Evolutionary conservation across 2,329 filamentous ascomycete species (phyloP), one percentile per base, ranked within the genome.

Genomic region (Tolypocladium album): DNA sequence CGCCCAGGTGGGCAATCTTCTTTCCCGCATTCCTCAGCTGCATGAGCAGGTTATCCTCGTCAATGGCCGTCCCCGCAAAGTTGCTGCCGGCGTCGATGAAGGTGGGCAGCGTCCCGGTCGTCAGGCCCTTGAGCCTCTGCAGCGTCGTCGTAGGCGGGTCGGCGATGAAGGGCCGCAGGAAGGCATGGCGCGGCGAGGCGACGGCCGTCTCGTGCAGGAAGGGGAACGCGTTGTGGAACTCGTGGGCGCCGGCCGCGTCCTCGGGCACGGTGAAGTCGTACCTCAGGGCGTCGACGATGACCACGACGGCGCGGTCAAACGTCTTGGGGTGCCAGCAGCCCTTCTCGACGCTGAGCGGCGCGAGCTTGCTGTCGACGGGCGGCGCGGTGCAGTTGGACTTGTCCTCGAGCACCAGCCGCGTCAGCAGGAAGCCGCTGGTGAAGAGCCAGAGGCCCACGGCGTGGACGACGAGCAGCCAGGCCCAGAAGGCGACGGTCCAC

Each of bases 301-400:
- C 83, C 31, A 99, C 83, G 55, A 99, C 87, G 13, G 93, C 92
- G 71, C 92, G 94, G 63, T 96, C 85, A 71, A 97, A 99, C 2
- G 86, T 90, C 76, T 91, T 96, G 40, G 92, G 90, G 72, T 97
- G 92, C 94, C 94, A 99, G 80, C 94, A 99, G 64, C 94, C 94
- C 60, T 81, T 79, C 27, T 83, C 76, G 2, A 77, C 72, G 20
- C 76, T 80, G 50, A 75, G 66, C 17, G 73, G 67, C 59, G 79
- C 71, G 58, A 67, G 64, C 11, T 63, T 66, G 59, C 71, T 75
- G 40, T 83, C 79, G 61, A 89, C 83, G 4, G 94, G 93, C 57
- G 89, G 85, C 50, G 78, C 74, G 13, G 78, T 76, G 72, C 90
- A 94, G 61, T 79, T 79, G 15, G 90, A 92, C 71, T 87, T 88